phyloP scores from a whole-genome alignment of 78 protist genomes.

The Polysphondylium violaceum region DNA sequence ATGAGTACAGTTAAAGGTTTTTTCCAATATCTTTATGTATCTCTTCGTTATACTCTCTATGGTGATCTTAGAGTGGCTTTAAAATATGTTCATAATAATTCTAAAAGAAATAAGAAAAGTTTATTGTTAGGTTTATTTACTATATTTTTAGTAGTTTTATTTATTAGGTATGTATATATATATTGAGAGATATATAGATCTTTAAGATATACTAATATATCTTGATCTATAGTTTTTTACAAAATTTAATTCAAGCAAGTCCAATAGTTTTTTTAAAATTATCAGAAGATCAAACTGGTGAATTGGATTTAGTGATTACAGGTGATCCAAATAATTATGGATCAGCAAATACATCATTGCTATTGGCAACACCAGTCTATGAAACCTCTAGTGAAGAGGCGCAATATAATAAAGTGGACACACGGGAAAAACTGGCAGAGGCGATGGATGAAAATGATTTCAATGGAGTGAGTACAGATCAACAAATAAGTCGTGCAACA shows the following conservation, averaged over 20 bases:
- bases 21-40: slow-evolving; percentile 7
- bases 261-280: slow-evolving; percentile 85
- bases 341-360: neutral
- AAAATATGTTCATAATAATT: slow-evolving; percentile 72
- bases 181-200: too few species aligned
- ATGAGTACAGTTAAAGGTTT: slow-evolving; percentile 5
- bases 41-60: slow-evolving; percentile 31
- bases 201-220: neutral
- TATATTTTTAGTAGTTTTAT: slow-evolving; percentile 78
- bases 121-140: slow-evolving; percentile 79
- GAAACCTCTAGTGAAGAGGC: neutral
- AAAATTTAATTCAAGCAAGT: slow-evolving; percentile 68
- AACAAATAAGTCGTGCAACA: too few species aligned
- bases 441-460: too few species aligned
- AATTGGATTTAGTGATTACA: slow-evolving; percentile 58
- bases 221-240: slow-evolving; percentile 42
- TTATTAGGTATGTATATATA: slow-evolving; percentile 20
- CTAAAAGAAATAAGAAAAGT: slow-evolving; percentile 40
- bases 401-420: too few species aligned
- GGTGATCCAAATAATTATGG: slow-evolving; percentile 45
- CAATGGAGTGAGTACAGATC: too few species aligned
- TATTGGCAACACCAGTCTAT: slow-evolving; percentile 1
- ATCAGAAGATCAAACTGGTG: slow-evolving; percentile 85
- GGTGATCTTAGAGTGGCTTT: slow-evolving; percentile 76
- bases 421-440: too few species aligned